Base-by-base conservation (phyloP, 2,329 filamentous ascomycete species). In the Apiospora sp. region DNA sequence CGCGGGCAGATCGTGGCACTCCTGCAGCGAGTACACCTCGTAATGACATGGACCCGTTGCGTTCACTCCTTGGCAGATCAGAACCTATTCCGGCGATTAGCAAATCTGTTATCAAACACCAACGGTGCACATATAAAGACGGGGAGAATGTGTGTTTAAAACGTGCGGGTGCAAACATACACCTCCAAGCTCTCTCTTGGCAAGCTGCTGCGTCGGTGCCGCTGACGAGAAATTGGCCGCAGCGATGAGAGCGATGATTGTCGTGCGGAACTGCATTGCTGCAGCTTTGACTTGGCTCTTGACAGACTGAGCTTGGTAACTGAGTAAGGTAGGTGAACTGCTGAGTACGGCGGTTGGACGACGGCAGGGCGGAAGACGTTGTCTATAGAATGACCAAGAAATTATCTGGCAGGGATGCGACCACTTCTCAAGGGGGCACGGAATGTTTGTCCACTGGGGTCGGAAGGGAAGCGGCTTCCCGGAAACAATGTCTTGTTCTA, bases 61-160 rank as follows among this genome's bases (percentile, higher is more conserved):
- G 76, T 88, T 85, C 77, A 83, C 81, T 37, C 87, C 87, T 41
- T 82, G 86, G 81, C 87, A 89, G 71, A 88, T 80, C 73, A 87
- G 82, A 74, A 89, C 73, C 87, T 88, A 72, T 8, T 58, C 7
- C n/a, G 41, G 2, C 19, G 58, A n/a, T 64, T 41, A 64, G 58
- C 58, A 64, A 64, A 41, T 54, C 27, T 12, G 24, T 27, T 30
- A 4, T 16, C 67, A 67, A 51, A 68, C 67, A 34, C 1, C 10
- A n/a, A 19, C 3, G 12, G 34, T n/a, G 46, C 10, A 10, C 37
- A 41, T 0, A 41, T 22, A 30, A 75, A 54, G 74, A 71, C 51
- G 37, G 51, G 37, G 8, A 37, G 12, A n/a, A 12, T 43, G 1
- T 19, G 34, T 6, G 6, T 34, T 49, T 46, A 22, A 34, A 43